These are phyloP conservation scores for Solanum pinnatisectum DNA, from an alignment of 257 asterid genomes.

Conservation along the genomic window DNA sequence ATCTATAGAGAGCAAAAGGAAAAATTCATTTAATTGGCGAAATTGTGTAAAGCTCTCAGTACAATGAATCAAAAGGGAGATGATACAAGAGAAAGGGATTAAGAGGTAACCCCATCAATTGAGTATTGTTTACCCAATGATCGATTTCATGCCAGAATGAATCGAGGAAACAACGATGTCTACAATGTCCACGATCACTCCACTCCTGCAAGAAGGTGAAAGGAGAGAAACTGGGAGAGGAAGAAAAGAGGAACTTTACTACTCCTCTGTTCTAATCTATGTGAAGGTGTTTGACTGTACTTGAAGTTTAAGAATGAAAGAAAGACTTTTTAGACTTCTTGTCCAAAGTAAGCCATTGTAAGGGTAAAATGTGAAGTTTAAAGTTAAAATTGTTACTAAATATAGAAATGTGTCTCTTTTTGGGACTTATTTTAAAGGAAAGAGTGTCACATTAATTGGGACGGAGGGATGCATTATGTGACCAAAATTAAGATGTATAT, in stretches of 20 bases:
- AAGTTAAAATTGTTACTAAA: background rate
- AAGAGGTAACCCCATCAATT: background rate
- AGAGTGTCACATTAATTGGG: background rate
- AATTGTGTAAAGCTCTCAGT: background rate
- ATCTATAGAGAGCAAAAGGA: background rate
- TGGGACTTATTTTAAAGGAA: background rate
- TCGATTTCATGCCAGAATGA: background rate
- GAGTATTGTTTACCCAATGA: background rate
- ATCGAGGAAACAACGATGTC: background rate
- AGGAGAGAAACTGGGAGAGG: background rate
- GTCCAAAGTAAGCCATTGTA: background rate
- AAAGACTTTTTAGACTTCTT: background rate
- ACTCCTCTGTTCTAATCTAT: background rate
- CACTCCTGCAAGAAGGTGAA: background rate
- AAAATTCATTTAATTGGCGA: background rate
- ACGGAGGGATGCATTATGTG: background rate
- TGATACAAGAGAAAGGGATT: background rate
- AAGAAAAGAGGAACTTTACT: background rate
- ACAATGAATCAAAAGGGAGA: background rate
- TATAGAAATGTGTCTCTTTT: background rate
- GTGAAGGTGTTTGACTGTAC: background rate
- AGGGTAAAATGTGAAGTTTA: background rate
- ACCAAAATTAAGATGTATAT: background rate
- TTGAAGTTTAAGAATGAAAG: background rate
- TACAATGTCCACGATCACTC: background rate